Conservation (phyloP, 2,329 filamentous ascomycete genomes). For the Epichloe gansuensis region DNA sequence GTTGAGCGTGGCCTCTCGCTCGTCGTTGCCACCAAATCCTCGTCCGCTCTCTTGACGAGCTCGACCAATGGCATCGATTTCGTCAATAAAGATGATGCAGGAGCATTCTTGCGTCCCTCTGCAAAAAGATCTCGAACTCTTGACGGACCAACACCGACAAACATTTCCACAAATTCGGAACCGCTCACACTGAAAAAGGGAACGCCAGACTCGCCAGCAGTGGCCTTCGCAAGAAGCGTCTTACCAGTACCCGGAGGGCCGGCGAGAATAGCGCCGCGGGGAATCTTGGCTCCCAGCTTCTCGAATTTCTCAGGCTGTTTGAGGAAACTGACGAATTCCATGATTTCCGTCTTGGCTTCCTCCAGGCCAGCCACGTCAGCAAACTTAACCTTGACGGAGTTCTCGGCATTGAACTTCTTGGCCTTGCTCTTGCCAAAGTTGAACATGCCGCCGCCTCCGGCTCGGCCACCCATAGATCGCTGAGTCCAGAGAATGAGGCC, state of each 20-base stretch:
- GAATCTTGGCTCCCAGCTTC: slow-evolving; percentile 92
- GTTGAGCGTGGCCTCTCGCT: slow-evolving; percentile 92
- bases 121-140: slow-evolving; percentile 90
- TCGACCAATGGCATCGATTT: slow-evolving; percentile 95
- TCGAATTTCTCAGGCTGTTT: slow-evolving; percentile 89
- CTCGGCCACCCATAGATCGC: slow-evolving; percentile 58
- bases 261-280: slow-evolving; percentile 88
- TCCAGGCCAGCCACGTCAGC: slow-evolving; percentile 95
- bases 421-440: slow-evolving; percentile 92
- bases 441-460: slow-evolving; percentile 66
- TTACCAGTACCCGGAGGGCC: slow-evolving; percentile 99
- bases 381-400: slow-evolving; percentile 93
- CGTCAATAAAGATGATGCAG: slow-evolving; percentile 99
- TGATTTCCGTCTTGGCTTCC: slow-evolving; percentile 95
- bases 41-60: slow-evolving; percentile 66
- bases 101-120: slow-evolving; percentile 87
- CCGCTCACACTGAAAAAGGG: slow-evolving; percentile 98
- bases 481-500: slow-evolving; percentile 72
- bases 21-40: slow-evolving; percentile 79
- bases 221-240: slow-evolving; percentile 92
- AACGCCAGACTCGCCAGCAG: slow-evolving; percentile 89
- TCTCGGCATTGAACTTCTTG: slow-evolving; percentile 96
- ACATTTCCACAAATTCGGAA: slow-evolving; percentile 99
- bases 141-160: slow-evolving; percentile 94
- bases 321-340: slow-evolving; percentile 97